Percentiles rank a stretch among this genome's conserved stretches.
phyloP scores from a whole-genome alignment of 2,329 filamentous ascomycete species.

The Diaporthe australafricana region DNA sequence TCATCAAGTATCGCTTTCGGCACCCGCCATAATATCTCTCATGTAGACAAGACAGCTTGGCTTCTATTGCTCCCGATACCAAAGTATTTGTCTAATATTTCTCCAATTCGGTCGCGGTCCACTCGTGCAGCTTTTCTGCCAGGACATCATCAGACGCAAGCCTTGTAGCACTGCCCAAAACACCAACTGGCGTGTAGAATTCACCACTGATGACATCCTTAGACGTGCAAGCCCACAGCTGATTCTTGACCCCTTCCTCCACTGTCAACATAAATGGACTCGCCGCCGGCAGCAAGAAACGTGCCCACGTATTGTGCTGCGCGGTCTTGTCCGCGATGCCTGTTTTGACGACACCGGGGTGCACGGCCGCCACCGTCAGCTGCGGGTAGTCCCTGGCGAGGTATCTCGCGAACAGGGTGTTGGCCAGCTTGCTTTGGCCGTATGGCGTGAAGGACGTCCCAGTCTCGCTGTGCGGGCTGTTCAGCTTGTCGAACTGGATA shows the following conservation, averaged over 20 bases:
- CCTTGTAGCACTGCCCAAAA: slow-evolving; percentile 9
- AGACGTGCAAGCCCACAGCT: slow-evolving; percentile 53
- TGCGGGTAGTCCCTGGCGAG: slow-evolving; percentile 42
- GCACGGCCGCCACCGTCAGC: slow-evolving; percentile 39
- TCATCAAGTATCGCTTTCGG: too few relatives aligned
- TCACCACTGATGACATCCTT: slow-evolving; percentile 43
- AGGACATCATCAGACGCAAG: slow-evolving; percentile 43
- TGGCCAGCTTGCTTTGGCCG: slow-evolving; percentile 47
- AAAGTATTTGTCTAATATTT: background rate
- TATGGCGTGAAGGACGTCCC: slow-evolving; percentile 42
- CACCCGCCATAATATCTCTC: too few relatives aligned
- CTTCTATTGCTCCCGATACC: background rate
- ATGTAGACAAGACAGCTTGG: background rate
- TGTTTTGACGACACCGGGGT: slow-evolving; percentile 41
- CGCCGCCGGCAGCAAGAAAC: slow-evolving; percentile 39
- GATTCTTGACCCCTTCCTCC: slow-evolving; percentile 51
- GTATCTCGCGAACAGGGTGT: slow-evolving; percentile 44
- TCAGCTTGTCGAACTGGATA: slow-evolving; percentile 46
- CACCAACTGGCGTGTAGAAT: slow-evolving; percentile 51
- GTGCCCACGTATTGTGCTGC: slow-evolving; percentile 30
- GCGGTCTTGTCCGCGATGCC: slow-evolving; percentile 36
- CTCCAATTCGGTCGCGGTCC: slow-evolving; percentile 48
- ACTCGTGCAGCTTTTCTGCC: slow-evolving; percentile 47
- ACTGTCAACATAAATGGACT: slow-evolving; percentile 33
- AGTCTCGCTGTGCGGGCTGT: slow-evolving; percentile 39